Conservation (phyloP, 2,329 filamentous ascomycete species). For the Clarireedia homoeocarpa region DNA sequence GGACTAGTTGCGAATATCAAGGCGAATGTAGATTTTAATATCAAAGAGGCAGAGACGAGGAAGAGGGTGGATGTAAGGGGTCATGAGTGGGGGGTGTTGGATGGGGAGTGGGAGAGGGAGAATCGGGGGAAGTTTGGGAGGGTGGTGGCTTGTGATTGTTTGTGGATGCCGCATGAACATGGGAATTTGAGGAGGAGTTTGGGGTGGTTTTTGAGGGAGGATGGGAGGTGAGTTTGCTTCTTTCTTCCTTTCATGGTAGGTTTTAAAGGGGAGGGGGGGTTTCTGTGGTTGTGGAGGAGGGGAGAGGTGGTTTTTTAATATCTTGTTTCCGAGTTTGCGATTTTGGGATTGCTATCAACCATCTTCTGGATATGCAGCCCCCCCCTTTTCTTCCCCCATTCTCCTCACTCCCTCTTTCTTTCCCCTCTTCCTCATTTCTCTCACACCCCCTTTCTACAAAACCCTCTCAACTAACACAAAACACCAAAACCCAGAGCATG, state of each 20-base stretch:
- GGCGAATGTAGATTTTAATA: conserved; percentile 48
- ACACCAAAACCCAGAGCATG: conserved; percentile 35
- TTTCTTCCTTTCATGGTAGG: not conserved
- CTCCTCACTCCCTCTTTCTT: not conserved
- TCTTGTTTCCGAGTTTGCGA: not conserved
- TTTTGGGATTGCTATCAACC: not conserved
- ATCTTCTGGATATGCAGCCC: not conserved
- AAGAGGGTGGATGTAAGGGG: conserved; percentile 41
- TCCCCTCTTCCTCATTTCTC: too few species aligned
- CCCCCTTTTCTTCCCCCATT: not conserved
- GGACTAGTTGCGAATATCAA: conserved; percentile 51
- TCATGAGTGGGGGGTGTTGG: conserved; percentile 56
- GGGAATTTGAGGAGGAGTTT: conserved; percentile 56
- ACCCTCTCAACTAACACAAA: not conserved
- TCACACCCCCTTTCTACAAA: not conserved
- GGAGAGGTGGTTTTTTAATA: not conserved
- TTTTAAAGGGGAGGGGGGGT: not conserved
- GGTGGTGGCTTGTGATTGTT: conserved; percentile 63
- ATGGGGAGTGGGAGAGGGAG: conserved; percentile 16
- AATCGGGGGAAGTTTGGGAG: conserved; percentile 45
- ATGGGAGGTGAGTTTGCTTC: conserved; percentile 29
- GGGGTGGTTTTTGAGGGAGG: conserved; percentile 47
- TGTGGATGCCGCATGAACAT: conserved; percentile 71
- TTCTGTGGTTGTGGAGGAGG: not conserved
- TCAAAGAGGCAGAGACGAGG: conserved; percentile 34